Percentiles rank a stretch among this genome's conserved stretches.
phyloP scores from a whole-genome alignment of 1,284 basidiomycete genomes.

The Apiotrichum akiyoshidainum region DNA sequence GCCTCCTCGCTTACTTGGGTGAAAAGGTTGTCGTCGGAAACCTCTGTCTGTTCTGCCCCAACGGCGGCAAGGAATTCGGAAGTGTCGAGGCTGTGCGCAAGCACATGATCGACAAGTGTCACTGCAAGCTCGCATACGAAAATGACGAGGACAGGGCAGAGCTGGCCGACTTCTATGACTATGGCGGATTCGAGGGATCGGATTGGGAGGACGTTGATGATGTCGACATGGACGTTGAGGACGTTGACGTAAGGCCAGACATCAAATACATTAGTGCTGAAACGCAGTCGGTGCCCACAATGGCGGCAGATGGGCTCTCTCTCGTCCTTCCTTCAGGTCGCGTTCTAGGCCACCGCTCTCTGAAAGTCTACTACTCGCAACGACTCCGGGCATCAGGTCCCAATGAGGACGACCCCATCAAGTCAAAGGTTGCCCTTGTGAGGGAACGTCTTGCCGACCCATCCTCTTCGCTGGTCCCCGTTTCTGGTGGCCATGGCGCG shows the following conservation, averaged over 20 bases:
- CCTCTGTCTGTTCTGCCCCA: constrained; percentile 83
- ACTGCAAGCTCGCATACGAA: constrained; percentile 95
- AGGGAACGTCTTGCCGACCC: constrained; percentile 73
- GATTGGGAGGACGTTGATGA: constrained; percentile 49
- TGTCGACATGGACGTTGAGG: constrained; percentile 22
- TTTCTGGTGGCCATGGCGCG: constrained; percentile 80
- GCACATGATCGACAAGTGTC: constrained; percentile 90
- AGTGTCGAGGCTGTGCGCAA: constrained; percentile 79
- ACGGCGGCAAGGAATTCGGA: constrained; percentile 72
- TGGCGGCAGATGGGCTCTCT: constrained; percentile 63
- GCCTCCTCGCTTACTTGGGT: constrained; percentile 80
- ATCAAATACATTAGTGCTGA: no score
- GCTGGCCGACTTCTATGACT: constrained; percentile 92
- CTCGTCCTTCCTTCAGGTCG: constrained; percentile 92
- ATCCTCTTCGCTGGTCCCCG: constrained; percentile 73
- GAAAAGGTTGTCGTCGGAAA: constrained; percentile 93
- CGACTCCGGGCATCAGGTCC: constrained; percentile 56
- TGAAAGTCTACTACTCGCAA: constrained; percentile 85
- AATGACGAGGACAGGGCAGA: constrained; percentile 75
- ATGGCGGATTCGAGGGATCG: constrained; percentile 62
- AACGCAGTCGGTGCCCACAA: constrained; percentile 18
- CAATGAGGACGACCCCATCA: constrained; percentile 53
- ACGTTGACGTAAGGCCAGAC: constrained; percentile 13
- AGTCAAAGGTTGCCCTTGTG: constrained; percentile 60
- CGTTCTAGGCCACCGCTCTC: constrained; percentile 83